phyloP scores from a whole-genome alignment of 805 yeast genomes.

The Kurtzmaniella fragi region DNA sequence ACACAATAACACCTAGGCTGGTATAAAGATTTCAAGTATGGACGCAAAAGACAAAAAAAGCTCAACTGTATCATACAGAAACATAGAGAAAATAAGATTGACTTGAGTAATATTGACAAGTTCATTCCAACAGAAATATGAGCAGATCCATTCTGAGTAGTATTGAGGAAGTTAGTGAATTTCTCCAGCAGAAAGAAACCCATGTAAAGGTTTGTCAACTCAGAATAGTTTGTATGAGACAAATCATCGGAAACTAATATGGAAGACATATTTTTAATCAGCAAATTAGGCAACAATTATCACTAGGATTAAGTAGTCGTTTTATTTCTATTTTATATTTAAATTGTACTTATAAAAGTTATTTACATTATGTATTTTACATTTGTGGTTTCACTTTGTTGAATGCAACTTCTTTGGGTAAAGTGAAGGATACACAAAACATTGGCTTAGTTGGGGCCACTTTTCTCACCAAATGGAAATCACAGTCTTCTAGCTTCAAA shows the following conservation, averaged over 20 bases:
- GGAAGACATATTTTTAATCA: too few relatives aligned
- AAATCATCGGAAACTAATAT: slow-evolving; percentile 7
- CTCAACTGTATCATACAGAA: slow-evolving; percentile 51
- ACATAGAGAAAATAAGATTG: slow-evolving; percentile 49
- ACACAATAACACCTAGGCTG: slow-evolving; percentile 50
- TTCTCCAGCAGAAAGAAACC: slow-evolving; percentile 22
- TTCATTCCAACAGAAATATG: slow-evolving; percentile 57
- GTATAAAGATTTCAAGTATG: slow-evolving; percentile 38
- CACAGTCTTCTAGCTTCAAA: slow-evolving; percentile 43
- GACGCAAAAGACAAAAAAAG: slow-evolving; percentile 31
- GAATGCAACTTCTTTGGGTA: slow-evolving; percentile 68
- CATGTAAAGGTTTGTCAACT: slow-evolving; percentile 23
- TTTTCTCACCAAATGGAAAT: slow-evolving; percentile 81
- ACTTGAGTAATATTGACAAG: slow-evolving; percentile 48
- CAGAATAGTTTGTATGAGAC: slow-evolving; percentile 16
- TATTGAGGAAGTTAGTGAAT: slow-evolving; percentile 40
- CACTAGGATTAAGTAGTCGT: too few relatives aligned
- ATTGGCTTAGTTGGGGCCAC: slow-evolving; percentile 97
- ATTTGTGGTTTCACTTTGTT: slow-evolving; percentile 8
- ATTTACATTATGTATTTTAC: background rate
- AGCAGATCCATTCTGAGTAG: slow-evolving; percentile 55
- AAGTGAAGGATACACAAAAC: slow-evolving; percentile 79
- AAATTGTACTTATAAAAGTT: background rate
- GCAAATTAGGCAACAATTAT: too few relatives aligned
- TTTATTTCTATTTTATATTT: background rate